Conservation (phyloP, 2,329 filamentous ascomycete genomes). For the Xylariaceae sp. region DNA sequence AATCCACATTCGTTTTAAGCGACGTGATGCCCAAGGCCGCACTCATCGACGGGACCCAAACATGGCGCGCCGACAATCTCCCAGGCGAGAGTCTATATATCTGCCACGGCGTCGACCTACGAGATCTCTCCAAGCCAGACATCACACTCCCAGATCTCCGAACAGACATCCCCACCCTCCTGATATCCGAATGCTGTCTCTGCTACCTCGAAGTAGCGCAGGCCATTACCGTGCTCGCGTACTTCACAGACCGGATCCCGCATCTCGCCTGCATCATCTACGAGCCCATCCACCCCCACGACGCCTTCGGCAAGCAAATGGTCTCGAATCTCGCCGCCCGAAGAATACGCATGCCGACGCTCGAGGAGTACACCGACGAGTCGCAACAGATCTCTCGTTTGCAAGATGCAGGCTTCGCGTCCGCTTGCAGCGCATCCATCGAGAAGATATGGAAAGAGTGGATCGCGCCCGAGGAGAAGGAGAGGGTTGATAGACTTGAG, state of each 20-base stretch:
- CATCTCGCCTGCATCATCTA: constrained; percentile 66
- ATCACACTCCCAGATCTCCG: constrained; percentile 40
- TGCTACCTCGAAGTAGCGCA: constrained; percentile 71
- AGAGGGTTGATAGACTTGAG: constrained; percentile 72
- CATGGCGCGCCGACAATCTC: constrained; percentile 40
- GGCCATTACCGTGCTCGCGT: constrained; percentile 58
- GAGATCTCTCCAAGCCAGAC: constrained; percentile 43
- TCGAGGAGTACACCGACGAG: constrained; percentile 66
- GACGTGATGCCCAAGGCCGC: constrained; percentile 34
- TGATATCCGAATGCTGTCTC: constrained; percentile 93
- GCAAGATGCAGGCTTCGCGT: constrained; percentile 57
- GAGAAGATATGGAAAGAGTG: constrained; percentile 69
- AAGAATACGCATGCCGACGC: constrained; percentile 77
- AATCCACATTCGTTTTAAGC: constrained; percentile 42
- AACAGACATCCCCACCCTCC: constrained; percentile 64
- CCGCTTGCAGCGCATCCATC: constrained; percentile 41
- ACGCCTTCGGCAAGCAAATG: constrained; percentile 90
- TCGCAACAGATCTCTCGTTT: constrained; percentile 65
- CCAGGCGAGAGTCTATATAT: constrained; percentile 41
- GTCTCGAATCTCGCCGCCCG: constrained; percentile 78
- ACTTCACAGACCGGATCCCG: constrained; percentile 52
- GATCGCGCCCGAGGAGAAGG: constrained; percentile 66
- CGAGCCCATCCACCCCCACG: constrained; percentile 78
- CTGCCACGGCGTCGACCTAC: constrained; percentile 66
- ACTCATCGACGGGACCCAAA: constrained; percentile 28